Percentiles rank a stretch among this genome's conserved stretches.
Evolutionary conservation across 2,329 filamentous ascomycete genomes (phyloP).

Genomic region (Apiospora saccharicola): DNA sequence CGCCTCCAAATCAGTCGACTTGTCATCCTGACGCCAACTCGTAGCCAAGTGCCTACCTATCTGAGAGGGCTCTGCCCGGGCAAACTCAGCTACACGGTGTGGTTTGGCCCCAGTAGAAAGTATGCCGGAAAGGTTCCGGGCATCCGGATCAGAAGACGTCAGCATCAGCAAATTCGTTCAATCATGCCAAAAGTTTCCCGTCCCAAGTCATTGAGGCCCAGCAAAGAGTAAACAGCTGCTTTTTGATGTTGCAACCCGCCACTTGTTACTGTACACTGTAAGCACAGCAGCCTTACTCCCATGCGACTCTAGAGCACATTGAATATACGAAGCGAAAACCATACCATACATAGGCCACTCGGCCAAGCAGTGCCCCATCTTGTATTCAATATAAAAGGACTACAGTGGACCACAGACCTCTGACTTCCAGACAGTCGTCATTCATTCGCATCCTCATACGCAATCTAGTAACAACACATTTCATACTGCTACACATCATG

Average conservation of each 20-base stretch:
- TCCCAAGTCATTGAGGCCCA: not conserved
- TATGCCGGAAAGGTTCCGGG: not conserved
- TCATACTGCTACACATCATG: not conserved
- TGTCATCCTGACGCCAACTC: conserved; percentile 8
- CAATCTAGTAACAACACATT: not conserved
- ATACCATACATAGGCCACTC: not conserved
- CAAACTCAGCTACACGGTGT: not conserved
- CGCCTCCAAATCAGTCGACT: conserved; percentile 1
- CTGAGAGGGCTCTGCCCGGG: not conserved
- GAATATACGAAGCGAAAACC: not conserved
- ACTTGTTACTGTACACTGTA: not conserved
- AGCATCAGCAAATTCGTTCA: conserved; percentile 6
- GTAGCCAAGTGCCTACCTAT: not conserved
- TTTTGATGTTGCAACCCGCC: conserved; percentile 8
- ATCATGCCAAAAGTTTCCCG: not conserved
- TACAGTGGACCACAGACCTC: not conserved
- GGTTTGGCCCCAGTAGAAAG: not conserved
- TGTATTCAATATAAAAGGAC: conserved; percentile 9
- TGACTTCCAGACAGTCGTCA: not conserved
- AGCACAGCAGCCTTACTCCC: not conserved
- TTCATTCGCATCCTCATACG: not conserved
- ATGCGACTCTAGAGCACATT: not conserved
- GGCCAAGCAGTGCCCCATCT: not conserved
- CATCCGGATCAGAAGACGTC: conserved; percentile 16
- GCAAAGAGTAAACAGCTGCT: conserved; percentile 2